phyloP scores from a whole-genome alignment of 208 protist species.

The Phytomonas sp. region DNA sequence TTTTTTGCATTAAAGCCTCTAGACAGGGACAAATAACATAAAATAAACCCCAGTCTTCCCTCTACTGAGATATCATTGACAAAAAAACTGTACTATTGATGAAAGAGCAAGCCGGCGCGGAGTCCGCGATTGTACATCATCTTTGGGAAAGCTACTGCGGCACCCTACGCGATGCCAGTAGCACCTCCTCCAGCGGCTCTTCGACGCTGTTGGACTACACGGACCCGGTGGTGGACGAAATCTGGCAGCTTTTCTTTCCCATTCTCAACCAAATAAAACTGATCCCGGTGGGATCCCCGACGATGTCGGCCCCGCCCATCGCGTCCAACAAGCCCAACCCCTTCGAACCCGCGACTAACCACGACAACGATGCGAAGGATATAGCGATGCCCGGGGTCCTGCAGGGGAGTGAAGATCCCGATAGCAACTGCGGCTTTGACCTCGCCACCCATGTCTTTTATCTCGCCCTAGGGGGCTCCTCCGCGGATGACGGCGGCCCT shows the following conservation, averaged over 20 bases:
- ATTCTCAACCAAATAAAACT: slow-evolving; percentile 29
- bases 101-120: slow-evolving; percentile 3
- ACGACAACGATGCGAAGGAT: not conserved
- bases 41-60: no score
- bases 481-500: slow-evolving; percentile 13
- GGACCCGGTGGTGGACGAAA: slow-evolving; percentile 49
- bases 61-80: not conserved
- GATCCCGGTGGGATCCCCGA: slow-evolving; percentile 20
- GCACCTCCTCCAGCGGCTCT: not conserved
- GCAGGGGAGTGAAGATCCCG: not conserved
- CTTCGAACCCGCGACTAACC: not conserved
- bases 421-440: not conserved
- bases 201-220: slow-evolving; percentile 23
- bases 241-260: slow-evolving; percentile 65
- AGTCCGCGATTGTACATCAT: not conserved
- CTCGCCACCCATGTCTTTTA: not conserved
- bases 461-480: not conserved
- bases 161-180: slow-evolving; percentile 17
- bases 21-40: no score
- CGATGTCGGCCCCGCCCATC: not conserved
- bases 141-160: slow-evolving; percentile 61
- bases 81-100: not conserved
- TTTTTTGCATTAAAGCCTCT: not conserved
- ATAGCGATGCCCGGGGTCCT: slow-evolving; percentile 8
- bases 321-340: not conserved